Evolutionary conservation across 495 filamentous ascomycete genomes (phyloP).

Genomic region (Amorphotheca resinae): DNA sequence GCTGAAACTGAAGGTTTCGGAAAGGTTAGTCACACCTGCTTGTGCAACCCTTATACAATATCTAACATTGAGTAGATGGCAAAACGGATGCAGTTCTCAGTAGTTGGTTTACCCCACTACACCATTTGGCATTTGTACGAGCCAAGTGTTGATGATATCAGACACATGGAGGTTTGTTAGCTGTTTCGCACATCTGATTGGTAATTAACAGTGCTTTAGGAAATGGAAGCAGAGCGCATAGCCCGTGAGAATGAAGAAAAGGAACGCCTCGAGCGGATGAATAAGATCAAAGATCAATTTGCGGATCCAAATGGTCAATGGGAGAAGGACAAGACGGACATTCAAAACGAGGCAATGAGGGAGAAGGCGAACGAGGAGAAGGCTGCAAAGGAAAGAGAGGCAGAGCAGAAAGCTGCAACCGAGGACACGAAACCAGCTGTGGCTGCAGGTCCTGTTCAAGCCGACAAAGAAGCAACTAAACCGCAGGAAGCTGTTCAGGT

Average conservation of each 20-base stretch:
- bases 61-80: slow-evolving; percentile 60
- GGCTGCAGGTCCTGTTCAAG: slow-evolving; percentile 10
- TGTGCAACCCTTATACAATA: neutral
- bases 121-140: slow-evolving; percentile 99
- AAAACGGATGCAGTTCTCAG: slow-evolving; percentile 85
- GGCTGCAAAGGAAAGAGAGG: neutral
- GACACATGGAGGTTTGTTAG: slow-evolving; percentile 72
- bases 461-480: slow-evolving; percentile 18
- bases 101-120: slow-evolving; percentile 95
- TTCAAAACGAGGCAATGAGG: slow-evolving; percentile 50
- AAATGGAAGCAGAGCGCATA: slow-evolving; percentile 75
- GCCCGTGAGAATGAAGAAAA: slow-evolving; percentile 61
- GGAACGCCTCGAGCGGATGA: slow-evolving; percentile 49
- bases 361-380: slow-evolving; percentile 16
- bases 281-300: slow-evolving; percentile 61
- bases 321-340: slow-evolving; percentile 69
- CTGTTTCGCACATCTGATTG: neutral
- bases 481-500: slow-evolving; percentile 13
- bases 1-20: slow-evolving; percentile 98
- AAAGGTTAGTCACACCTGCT: slow-evolving; percentile 47
- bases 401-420: neutral
- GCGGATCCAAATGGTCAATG: slow-evolving; percentile 57
- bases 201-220: slow-evolving; percentile 39
- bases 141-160: slow-evolving; percentile 90
- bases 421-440: slow-evolving; percentile 2